Conservation (phyloP, 2,329 filamentous ascomycete species). For the Claviceps africana region DNA sequence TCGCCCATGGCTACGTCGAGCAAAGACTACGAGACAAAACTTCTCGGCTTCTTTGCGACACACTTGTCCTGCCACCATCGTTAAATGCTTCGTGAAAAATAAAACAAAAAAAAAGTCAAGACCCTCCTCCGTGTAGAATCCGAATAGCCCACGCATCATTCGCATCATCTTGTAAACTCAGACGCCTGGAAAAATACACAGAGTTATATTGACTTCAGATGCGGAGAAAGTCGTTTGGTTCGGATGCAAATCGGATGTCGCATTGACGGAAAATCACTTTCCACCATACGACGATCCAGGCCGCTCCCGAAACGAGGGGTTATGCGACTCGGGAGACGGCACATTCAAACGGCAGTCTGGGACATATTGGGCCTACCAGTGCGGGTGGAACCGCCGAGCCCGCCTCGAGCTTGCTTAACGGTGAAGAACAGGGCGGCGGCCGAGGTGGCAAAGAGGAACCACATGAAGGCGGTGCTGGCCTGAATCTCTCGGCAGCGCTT, state of each 20-base stretch:
- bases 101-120: background rate
- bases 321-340: background rate
- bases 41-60: background rate
- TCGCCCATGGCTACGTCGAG: background rate
- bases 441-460: conserved; percentile 59
- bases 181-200: conserved; percentile 3
- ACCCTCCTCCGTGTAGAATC: background rate
- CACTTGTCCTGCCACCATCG: background rate
- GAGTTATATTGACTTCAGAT: conserved; percentile 2
- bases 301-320: background rate
- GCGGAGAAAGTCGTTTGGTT: background rate
- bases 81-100: background rate
- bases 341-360: conserved; percentile 34
- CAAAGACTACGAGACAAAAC: background rate
- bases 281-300: background rate
- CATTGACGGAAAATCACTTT: background rate
- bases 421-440: conserved; percentile 41
- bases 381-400: conserved; percentile 27
- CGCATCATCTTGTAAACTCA: background rate
- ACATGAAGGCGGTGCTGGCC: conserved; percentile 61
- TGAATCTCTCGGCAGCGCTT: conserved; percentile 64
- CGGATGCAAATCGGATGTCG: background rate
- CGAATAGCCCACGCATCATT: background rate
- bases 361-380: conserved; percentile 38
- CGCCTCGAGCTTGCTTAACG: conserved; percentile 36